A percentile compares a stretch with the other conserved stretches of the same genome.
Evolutionary conservation across 352 stramenopile species (phyloP).

Genomic region (Pelagophyceae sp.): DNA sequence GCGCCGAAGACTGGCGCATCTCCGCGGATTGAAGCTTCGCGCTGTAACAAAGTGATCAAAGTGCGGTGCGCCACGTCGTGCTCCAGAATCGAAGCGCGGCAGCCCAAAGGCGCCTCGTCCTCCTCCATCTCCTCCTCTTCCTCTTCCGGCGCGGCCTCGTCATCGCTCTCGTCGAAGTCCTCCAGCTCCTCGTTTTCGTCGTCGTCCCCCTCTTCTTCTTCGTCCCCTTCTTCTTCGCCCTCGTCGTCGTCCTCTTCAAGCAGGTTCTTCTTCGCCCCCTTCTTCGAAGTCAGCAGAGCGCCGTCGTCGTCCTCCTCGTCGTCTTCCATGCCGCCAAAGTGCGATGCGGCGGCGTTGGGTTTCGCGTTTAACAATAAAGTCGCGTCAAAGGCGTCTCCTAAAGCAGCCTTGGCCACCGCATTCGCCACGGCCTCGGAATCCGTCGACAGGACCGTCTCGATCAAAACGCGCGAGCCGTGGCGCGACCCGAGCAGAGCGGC

Average conservation of each 20-base stretch:
- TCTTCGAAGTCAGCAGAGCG: neutral
- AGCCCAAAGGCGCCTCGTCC: neutral
- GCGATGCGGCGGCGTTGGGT: no score
- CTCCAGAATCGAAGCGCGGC: neutral
- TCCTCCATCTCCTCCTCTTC: neutral
- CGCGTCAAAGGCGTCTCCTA: neutral
- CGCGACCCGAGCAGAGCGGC: neutral
- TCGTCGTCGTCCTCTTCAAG: conserved; percentile 6
- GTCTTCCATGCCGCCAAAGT: neutral
- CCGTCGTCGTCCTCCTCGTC: conserved; percentile 14
- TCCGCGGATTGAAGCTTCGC: neutral
- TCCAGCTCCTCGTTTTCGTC: neutral
- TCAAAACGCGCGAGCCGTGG: neutral
- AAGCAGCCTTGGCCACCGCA: neutral
- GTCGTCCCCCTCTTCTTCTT: no score
- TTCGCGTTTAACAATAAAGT: no score
- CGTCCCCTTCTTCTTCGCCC: conserved; percentile 3
- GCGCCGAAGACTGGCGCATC: neutral
- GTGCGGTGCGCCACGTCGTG: conserved; percentile 7
- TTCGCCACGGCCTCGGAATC: neutral
- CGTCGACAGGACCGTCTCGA: neutral
- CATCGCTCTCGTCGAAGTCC: conserved; percentile 5
- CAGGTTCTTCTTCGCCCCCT: neutral
- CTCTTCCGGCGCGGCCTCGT: neutral
- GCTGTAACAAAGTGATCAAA: neutral